phyloP scores from a whole-genome alignment of 192 early-diverging fungal genomes.

The Coemansia sp. region DNA sequence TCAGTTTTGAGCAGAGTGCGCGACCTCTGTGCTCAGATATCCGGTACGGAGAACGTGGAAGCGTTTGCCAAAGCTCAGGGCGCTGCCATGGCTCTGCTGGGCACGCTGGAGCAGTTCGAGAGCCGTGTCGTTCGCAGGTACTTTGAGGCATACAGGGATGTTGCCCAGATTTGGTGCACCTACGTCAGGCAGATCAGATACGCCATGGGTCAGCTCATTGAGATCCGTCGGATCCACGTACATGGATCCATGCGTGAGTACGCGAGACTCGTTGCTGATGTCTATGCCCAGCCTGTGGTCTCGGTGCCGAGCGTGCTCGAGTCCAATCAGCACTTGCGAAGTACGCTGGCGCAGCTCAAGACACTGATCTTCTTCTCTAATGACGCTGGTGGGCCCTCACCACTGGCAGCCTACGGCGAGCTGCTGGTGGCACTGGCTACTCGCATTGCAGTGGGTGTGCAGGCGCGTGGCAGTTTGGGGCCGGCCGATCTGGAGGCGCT shows the following conservation, averaged over 20 bases:
- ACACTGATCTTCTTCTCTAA: slow-evolving; percentile 24
- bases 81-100: slow-evolving; percentile 12
- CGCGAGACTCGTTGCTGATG: slow-evolving; percentile 2
- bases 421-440: slow-evolving; percentile 22
- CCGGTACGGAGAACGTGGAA: neutral
- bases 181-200: slow-evolving; percentile 17
- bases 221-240: slow-evolving; percentile 12
- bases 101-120: slow-evolving; percentile 43
- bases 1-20: slow-evolving; percentile 19
- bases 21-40: slow-evolving; percentile 7
- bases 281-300: slow-evolving; percentile 32
- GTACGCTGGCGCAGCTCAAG: slow-evolving; percentile 28
- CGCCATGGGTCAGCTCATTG: slow-evolving; percentile 19
- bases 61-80: neutral
- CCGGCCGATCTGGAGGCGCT: slow-evolving; percentile 30
- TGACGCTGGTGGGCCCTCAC: neutral
- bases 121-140: slow-evolving; percentile 25
- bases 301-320: neutral
- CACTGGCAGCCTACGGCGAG: slow-evolving; percentile 30
- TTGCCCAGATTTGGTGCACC: slow-evolving; percentile 46
- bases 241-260: neutral
- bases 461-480: slow-evolving; percentile 26
- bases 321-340: slow-evolving; percentile 5
- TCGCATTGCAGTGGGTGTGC: slow-evolving; percentile 26
- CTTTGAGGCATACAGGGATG: slow-evolving; percentile 39